Evolutionary conservation across 345 rosid genomes (phyloP).

Genomic region (Pelargonium nanum): DNA sequence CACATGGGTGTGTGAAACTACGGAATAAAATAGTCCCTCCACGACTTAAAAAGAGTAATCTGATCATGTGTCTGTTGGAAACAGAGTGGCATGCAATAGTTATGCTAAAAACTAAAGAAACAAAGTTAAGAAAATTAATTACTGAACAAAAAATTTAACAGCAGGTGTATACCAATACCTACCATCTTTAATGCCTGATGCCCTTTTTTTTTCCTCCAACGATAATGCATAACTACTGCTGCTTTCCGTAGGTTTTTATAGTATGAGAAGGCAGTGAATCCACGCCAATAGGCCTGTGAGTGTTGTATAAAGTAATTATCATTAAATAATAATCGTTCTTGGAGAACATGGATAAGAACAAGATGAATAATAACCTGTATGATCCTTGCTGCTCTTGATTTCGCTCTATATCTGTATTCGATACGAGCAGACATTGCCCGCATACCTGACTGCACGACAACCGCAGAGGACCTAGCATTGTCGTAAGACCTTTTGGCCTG

Average conservation of each 20-base stretch:
- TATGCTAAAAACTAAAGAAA: not conserved
- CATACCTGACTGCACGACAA: slow-evolving; percentile 49
- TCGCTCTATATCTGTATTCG: slow-evolving; percentile 25
- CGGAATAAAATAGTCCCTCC: too few relatives aligned
- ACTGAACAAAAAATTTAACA: slow-evolving; percentile 1
- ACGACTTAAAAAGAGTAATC: not conserved
- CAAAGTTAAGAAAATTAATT: slow-evolving; percentile 1
- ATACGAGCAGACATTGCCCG: slow-evolving; percentile 45
- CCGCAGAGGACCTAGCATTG: slow-evolving; percentile 36
- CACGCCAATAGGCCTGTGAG: slow-evolving; percentile 47
- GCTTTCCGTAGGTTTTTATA: slow-evolving; percentile 36
- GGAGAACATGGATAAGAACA: slow-evolving; percentile 11
- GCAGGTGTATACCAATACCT: slow-evolving; percentile 11
- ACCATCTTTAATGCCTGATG: slow-evolving; percentile 27
- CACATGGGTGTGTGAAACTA: not conserved
- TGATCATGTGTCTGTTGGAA: not conserved
- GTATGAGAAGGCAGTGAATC: slow-evolving; percentile 36
- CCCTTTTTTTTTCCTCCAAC: slow-evolving; percentile 31
- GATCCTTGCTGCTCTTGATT: slow-evolving; percentile 31
- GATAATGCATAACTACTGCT: slow-evolving; percentile 31
- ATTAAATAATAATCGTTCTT: slow-evolving; percentile 12
- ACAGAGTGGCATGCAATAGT: not conserved
- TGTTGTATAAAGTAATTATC: not conserved
- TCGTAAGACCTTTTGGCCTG: slow-evolving; percentile 33
- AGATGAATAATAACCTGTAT: slow-evolving; percentile 43